These are phyloP conservation scores for Claviceps citrina DNA, from an alignment of 2,329 filamentous ascomycete genomes.

Conservation along the genomic window DNA sequence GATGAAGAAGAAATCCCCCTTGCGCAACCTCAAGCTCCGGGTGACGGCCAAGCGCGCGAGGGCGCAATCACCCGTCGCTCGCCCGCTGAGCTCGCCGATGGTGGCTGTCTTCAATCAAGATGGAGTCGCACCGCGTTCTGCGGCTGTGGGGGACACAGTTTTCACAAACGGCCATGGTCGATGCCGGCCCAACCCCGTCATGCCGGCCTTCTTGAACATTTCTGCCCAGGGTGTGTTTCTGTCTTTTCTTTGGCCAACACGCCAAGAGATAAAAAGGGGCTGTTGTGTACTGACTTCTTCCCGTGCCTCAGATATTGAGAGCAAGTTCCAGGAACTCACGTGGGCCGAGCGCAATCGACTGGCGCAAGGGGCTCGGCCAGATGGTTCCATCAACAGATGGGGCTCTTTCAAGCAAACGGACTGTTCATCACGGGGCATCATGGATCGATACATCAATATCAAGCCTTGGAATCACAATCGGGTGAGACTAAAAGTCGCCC, in stretches of 20 bases:
- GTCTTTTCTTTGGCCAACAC: not conserved
- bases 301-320: slow-evolving; percentile 27
- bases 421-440: slow-evolving; percentile 14
- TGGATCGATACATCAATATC: slow-evolving; percentile 83
- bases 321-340: slow-evolving; percentile 36
- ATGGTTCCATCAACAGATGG: slow-evolving; percentile 20
- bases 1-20: slow-evolving; percentile 22
- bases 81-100: slow-evolving; percentile 15
- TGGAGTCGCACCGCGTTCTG: slow-evolving; percentile 15
- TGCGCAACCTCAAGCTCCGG: slow-evolving; percentile 30
- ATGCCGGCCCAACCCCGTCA: slow-evolving; percentile 13
- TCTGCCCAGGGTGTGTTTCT: slow-evolving; percentile 19
- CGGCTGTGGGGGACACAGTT: slow-evolving; percentile 8
- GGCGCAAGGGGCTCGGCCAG: slow-evolving; percentile 24
- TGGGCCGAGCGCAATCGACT: slow-evolving; percentile 38
- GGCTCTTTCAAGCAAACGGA: slow-evolving; percentile 21
- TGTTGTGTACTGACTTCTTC: not conserved
- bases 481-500: slow-evolving; percentile 62
- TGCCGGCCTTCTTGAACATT: slow-evolving; percentile 25
- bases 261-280: not conserved
- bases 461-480: slow-evolving; percentile 81
- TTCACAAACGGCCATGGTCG: slow-evolving; percentile 2
- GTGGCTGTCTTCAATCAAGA: slow-evolving; percentile 23
- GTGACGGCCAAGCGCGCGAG: slow-evolving; percentile 31
- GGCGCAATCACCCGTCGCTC: slow-evolving; percentile 23